Conservation (phyloP, 495 filamentous ascomycete species). For the Apodospora peruviana region DNA sequence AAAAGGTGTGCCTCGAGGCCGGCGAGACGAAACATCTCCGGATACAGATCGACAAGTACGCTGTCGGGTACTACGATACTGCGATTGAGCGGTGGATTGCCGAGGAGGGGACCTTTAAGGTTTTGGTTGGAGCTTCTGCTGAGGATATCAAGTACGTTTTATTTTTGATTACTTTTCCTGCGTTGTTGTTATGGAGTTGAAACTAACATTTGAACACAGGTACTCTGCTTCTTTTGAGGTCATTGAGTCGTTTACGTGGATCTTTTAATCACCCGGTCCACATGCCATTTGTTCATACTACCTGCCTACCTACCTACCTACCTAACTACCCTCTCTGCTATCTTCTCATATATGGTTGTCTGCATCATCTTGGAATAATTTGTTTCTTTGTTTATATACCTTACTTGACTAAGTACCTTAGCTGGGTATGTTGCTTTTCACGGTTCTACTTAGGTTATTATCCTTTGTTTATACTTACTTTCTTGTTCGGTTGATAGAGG, state of each 20-base stretch:
- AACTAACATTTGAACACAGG: constrained; percentile 22
- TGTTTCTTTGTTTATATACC: no score
- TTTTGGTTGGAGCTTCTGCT: constrained; percentile 55
- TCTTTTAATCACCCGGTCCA: constrained; percentile 33
- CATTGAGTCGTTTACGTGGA: constrained; percentile 53
- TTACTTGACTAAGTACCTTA: no score
- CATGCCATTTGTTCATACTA: no score
- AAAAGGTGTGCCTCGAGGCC: constrained; percentile 65
- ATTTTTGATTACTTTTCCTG: background rate
- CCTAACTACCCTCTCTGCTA: no score
- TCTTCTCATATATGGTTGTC: no score
- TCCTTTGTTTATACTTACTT: no score
- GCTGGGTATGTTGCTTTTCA: no score
- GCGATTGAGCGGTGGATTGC: constrained; percentile 64
- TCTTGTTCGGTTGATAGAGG: no score
- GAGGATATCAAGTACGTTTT: constrained; percentile 38
- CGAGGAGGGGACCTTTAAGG: constrained; percentile 68
- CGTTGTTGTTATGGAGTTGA: background rate
- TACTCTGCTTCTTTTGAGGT: constrained; percentile 48
- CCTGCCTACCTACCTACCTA: no score
- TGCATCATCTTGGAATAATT: no score
- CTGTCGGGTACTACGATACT: constrained; percentile 79
- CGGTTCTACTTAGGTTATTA: no score
- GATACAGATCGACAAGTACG: constrained; percentile 64
- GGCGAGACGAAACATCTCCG: constrained; percentile 65